Evolutionary conservation across 2,329 filamentous ascomycete genomes (phyloP), one percentile per base, ranked within the genome.

Genomic region (Coleophoma crateriformis): DNA sequence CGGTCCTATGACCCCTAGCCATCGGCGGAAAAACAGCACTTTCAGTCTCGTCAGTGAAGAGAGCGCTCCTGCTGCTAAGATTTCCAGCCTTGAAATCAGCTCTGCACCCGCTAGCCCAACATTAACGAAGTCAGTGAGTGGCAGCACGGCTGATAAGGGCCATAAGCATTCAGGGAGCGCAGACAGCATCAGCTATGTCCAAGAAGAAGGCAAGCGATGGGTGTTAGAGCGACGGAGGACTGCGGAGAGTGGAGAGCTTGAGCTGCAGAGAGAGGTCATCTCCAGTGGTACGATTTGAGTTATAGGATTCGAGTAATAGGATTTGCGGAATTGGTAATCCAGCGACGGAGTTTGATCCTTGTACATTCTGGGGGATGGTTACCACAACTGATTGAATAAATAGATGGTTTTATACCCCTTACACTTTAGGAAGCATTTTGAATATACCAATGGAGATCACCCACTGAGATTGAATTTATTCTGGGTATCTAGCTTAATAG

Each of bases 1-100:
- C 6, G 27, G 27, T 27, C 27, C 27, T 27, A 46, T 40, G 7
- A 45, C 33, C 4, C 22, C 40, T 6, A 51, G 34, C n/a, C 57
- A 58, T 33, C 33, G 58, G 34, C 50, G 58, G 44, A 56, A 56
- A 40, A 60, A 58, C 33, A 61, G 56, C 41, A 53, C 50, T n/a
- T 55, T 59, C 20, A 61, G 58, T 50, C 20, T 54, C 17, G 50
- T 50, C 3, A 58, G 58, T 38, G 58, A 59, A 20, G 52, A 45
- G n/a, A 38, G 45, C 6, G 54, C 50, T 49, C 46, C 44, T 4
- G 48, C 48, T 11, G 48, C 45, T 27, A 27, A 27, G 27, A 11
- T 19, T 49, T 11, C 46, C 52, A 17, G 55, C 50, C 33, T 49
- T 54, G 35, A 43, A 46, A 38, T 38, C 6, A 50, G 42, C 13